phyloP scores from a whole-genome alignment of 2,329 filamentous ascomycete genomes.

The Didymella sp. region DNA sequence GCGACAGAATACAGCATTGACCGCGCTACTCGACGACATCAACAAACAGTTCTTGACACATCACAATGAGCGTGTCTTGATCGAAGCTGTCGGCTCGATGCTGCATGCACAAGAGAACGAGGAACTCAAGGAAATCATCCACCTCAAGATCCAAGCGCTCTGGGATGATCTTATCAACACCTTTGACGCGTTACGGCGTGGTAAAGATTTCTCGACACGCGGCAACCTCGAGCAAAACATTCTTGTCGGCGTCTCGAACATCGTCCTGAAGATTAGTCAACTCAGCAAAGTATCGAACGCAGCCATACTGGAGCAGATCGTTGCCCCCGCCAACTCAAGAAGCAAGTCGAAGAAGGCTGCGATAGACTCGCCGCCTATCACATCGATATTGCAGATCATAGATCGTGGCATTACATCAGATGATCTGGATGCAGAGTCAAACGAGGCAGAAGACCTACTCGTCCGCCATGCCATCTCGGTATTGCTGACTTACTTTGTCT shows the following conservation, averaged over 20 bases:
- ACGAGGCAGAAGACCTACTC: constrained; percentile 80
- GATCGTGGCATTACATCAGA: constrained; percentile 72
- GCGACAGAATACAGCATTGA: constrained; percentile 83
- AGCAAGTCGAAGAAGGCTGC: constrained; percentile 37
- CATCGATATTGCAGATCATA: constrained; percentile 74
- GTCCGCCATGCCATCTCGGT: constrained; percentile 77
- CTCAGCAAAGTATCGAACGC: constrained; percentile 79
- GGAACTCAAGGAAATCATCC: constrained; percentile 84
- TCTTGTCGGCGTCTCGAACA: constrained; percentile 74
- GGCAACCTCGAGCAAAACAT: constrained; percentile 71
- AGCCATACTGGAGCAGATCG: constrained; percentile 70
- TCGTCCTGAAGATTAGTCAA: constrained; percentile 80
- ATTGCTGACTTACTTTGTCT: constrained; percentile 91
- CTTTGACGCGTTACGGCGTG: constrained; percentile 72
- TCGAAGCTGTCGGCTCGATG: constrained; percentile 81
- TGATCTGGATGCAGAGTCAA: constrained; percentile 72
- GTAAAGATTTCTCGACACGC: constrained; percentile 73
- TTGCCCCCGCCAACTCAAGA: constrained; percentile 52
- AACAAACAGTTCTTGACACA: constrained; percentile 95
- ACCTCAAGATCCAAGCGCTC: constrained; percentile 77
- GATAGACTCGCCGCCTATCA: constrained; percentile 60
- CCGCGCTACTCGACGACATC: constrained; percentile 84
- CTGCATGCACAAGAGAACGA: constrained; percentile 86
- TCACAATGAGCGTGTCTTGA: constrained; percentile 81
- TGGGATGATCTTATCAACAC: constrained; percentile 85